Evolutionary conservation across 768 basidiomycete species (phyloP), one percentile per base, ranked within the genome.

Genomic region (Punctularia strigosozonata): DNA sequence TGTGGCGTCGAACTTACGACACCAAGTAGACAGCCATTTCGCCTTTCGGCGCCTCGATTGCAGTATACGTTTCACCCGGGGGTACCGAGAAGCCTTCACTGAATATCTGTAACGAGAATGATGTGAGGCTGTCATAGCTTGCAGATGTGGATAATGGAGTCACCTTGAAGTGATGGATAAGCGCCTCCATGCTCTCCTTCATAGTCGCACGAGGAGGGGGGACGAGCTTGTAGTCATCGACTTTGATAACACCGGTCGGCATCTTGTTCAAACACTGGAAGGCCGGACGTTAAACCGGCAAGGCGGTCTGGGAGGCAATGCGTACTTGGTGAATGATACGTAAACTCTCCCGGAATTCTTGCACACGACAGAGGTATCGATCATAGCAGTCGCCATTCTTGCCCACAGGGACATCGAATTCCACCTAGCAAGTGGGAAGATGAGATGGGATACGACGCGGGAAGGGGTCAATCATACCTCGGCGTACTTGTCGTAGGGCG

Each of bases 11-110:
- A 22, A 73, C 82, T 51, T 50, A 85, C 77, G 91, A 95, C 45
- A 99, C 90, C 37, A 99, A 79, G 66, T 92, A 99, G 33, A 99
- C 94, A 48, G 71, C 94, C 91, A 97, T 97, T 64, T 98, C 94
- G 46, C 92, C 92, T 64, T 99, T 98, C 32, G 94, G 94, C 6
- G 94, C 94, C 62, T 99, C 95, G 48, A 98, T 97, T 2, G 94
- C 94, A 36, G 75, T 78, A 67, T 99, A 98, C 0, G 94, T 97
- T 64, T 97, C 91, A 17, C 86, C 86, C 14, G 88, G 85, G 14
- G 95, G 95, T 20, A 98, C 94, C 19, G 87, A 86, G 65, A 87
- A 98, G 10, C 94, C 94, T 61, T 98, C 94, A 38, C 84, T 87
- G 68, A 90, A 98, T 50, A 95, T 73, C 87, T 89, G 54, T 31